Evolutionary conservation across 441 rosid genomes (phyloP).

Genomic region (Geranium incanum): DNA sequence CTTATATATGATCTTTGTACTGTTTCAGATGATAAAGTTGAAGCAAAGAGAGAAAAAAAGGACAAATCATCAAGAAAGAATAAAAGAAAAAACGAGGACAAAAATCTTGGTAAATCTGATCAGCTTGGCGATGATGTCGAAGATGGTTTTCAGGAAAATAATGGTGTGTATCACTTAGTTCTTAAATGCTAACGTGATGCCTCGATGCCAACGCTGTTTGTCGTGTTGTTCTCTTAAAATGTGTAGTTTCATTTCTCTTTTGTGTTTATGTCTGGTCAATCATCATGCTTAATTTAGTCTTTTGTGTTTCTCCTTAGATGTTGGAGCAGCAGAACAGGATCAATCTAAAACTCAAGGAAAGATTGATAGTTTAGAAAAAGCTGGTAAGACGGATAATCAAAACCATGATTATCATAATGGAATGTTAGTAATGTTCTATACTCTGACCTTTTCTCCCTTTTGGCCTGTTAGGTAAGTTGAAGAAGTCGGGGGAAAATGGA

Average conservation of each 20-base stretch:
- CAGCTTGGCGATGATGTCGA: conserved; percentile 12
- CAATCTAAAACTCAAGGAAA: too few species aligned
- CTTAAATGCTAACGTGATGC: background rate
- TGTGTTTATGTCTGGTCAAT: background rate
- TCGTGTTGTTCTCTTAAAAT: background rate
- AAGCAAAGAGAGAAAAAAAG: conserved; percentile 16
- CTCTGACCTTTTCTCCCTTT: conserved; percentile 14
- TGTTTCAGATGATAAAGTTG: conserved; percentile 11
- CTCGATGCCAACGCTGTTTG: background rate
- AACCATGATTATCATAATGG: background rate
- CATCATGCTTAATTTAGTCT: background rate
- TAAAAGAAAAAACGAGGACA: conserved; percentile 19
- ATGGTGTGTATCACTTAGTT: conserved; percentile 19
- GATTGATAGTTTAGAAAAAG: background rate
- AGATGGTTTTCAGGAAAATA: conserved; percentile 15
- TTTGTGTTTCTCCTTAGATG: background rate
- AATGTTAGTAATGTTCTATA: background rate
- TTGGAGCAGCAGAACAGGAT: too few species aligned
- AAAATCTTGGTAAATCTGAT: conserved; percentile 15
- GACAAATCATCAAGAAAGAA: conserved; percentile 22
- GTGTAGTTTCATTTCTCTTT: background rate
- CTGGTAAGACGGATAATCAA: background rate
- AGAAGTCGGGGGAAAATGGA: conserved; percentile 46
- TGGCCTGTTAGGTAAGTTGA: conserved; percentile 37
- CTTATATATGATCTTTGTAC: conserved; percentile 6